A percentile compares a stretch with the other conserved stretches of the same genome.
These are phyloP conservation scores for Brassica incana DNA, from an alignment of 345 rosid species.

Conservation along the genomic window DNA sequence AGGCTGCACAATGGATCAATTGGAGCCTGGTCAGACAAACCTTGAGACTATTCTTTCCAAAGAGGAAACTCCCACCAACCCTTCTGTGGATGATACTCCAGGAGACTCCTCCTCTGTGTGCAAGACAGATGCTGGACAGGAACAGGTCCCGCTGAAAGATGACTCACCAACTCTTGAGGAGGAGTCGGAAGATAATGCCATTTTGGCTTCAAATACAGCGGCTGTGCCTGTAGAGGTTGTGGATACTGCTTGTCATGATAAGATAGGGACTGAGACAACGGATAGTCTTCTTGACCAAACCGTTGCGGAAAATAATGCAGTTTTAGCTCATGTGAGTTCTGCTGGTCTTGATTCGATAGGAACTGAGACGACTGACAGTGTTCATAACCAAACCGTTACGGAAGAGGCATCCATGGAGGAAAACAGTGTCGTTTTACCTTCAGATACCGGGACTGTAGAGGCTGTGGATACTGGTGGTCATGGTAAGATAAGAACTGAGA, in stretches of 20 bases:
- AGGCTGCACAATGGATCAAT: conserved; percentile 62
- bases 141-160: conserved; percentile 46
- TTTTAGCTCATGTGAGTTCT: conserved; percentile 21
- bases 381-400: conserved; percentile 20
- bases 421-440: conserved; percentile 34
- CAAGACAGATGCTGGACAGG: conserved; percentile 44
- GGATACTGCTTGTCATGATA: not conserved
- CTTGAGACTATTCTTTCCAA: conserved; percentile 39
- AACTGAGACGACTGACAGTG: conserved; percentile 8
- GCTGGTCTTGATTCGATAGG: not conserved
- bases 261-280: not conserved
- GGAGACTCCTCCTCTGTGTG: conserved; percentile 32
- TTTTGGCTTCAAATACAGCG: conserved; percentile 33
- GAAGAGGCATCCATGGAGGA: conserved; percentile 44
- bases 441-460: conserved; percentile 35
- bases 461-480: conserved; percentile 32
- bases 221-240: conserved; percentile 34
- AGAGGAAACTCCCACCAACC: conserved; percentile 39
- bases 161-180: conserved; percentile 41
- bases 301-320: conserved; percentile 37
- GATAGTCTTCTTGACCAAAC: conserved; percentile 15
- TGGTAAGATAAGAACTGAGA: conserved; percentile 26
- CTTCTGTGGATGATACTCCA: conserved; percentile 41
- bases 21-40: conserved; percentile 51
- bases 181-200: conserved; percentile 40